Conservation (phyloP, 768 basidiomycete genomes). For the Russula virescens region DNA sequence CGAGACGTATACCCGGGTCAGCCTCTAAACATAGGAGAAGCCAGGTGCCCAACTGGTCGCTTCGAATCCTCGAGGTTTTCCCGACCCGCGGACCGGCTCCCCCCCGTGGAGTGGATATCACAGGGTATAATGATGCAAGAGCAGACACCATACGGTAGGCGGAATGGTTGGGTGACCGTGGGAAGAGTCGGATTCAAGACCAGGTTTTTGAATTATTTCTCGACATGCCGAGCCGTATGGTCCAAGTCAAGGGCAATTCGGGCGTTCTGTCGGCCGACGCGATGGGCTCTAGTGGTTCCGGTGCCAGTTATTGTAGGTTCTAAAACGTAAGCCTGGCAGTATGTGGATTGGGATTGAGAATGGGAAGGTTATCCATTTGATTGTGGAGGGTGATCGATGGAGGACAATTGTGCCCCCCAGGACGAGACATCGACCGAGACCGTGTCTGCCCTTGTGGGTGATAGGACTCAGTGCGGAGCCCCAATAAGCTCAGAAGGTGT, state of each 20-base stretch:
- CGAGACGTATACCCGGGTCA: neutral
- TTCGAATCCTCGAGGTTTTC: conserved; percentile 14
- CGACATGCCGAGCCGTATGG: neutral
- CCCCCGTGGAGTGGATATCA: neutral
- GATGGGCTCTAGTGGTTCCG: conserved; percentile 8
- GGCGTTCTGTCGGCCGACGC: conserved; percentile 1
- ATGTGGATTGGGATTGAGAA: conserved; percentile 17
- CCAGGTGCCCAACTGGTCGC: conserved; percentile 1
- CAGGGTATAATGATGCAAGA: neutral
- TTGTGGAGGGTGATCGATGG: conserved; percentile 8
- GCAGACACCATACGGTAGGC: neutral
- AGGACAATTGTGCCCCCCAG: neutral
- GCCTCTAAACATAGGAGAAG: neutral
- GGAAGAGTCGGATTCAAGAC: too few species aligned
- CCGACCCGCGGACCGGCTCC: conserved; percentile 18
- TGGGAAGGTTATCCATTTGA: conserved; percentile 8
- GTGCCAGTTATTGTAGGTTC: neutral
- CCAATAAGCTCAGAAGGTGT: conserved; percentile 1
- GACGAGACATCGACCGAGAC: conserved; percentile 9
- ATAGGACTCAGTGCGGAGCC: neutral
- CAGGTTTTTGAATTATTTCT: neutral
- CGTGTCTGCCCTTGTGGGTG: neutral
- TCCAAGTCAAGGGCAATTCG: neutral
- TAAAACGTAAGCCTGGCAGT: conserved; percentile 1
- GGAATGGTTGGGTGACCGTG: neutral